Conservation (phyloP, 768 basidiomycete genomes). For the Tylopilus cervinicoccineus region DNA sequence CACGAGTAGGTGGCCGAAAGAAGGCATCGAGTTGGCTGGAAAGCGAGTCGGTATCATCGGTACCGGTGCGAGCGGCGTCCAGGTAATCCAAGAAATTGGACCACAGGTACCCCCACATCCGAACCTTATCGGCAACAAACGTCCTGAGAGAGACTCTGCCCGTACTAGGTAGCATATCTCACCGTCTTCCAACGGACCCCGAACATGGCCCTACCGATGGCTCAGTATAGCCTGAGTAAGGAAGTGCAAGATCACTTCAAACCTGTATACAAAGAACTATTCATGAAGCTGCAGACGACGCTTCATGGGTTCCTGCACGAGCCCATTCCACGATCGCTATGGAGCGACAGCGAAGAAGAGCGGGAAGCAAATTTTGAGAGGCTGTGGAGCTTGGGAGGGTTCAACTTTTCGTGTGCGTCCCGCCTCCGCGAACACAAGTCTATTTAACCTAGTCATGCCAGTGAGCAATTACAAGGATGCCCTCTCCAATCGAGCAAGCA, state of each 20-base stretch:
- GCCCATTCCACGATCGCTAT: background rate
- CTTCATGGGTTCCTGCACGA: background rate
- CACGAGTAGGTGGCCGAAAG: conserved; percentile 5
- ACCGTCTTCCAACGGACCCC: conserved; percentile 17
- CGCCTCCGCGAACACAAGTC: no score
- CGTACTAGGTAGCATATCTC: conserved; percentile 6
- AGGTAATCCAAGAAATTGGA: background rate
- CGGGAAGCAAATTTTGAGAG: conserved; percentile 9
- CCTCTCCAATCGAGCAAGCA: background rate
- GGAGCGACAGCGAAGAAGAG: conserved; percentile 6
- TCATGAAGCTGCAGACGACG: background rate
- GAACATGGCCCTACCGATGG: conserved; percentile 12
- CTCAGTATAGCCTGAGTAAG: conserved; percentile 1
- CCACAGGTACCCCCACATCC: background rate
- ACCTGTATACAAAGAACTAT: conserved; percentile 7
- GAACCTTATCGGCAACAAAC: no score
- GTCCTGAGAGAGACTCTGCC: no score
- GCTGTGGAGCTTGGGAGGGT: conserved; percentile 8
- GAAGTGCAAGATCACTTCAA: conserved; percentile 11
- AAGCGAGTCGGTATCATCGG: background rate
- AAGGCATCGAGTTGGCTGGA: no score
- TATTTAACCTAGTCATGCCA: background rate
- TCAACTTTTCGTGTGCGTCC: conserved; percentile 5
- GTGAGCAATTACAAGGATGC: conserved; percentile 8
- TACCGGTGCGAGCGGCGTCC: background rate